phyloP scores from a whole-genome alignment of 1,284 basidiomycete genomes.

The Fomes fomentarius region DNA sequence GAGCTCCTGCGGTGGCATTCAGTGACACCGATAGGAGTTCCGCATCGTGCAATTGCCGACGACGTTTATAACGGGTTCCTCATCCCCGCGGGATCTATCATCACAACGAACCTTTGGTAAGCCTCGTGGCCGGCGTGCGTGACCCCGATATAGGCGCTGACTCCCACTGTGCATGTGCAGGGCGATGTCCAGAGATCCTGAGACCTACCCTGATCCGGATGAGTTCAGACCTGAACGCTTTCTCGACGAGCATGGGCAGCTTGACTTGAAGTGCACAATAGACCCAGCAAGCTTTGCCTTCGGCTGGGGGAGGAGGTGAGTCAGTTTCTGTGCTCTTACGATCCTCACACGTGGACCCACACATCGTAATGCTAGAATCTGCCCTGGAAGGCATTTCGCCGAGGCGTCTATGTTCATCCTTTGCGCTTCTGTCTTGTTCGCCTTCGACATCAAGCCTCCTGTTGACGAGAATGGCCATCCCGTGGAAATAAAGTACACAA shows the following conservation, averaged over 20 bases:
- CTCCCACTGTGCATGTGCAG: conserved; percentile 12
- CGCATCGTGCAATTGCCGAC: conserved; percentile 7
- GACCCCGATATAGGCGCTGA: neutral
- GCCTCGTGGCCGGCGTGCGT: neutral
- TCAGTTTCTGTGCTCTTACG: no score
- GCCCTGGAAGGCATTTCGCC: conserved; percentile 16
- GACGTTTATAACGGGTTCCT: conserved; percentile 13
- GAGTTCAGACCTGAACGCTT: conserved; percentile 25
- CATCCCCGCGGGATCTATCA: conserved; percentile 7
- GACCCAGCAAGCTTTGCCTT: conserved; percentile 9
- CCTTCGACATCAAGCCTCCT: conserved; percentile 13
- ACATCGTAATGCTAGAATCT: neutral
- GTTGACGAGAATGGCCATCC: conserved; percentile 2
- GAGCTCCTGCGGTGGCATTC: conserved; percentile 37
- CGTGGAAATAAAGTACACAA: neutral
- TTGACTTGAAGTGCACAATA: neutral
- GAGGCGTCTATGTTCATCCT: conserved; percentile 12
- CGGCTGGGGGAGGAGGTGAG: conserved; percentile 18
- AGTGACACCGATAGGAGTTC: conserved; percentile 16
- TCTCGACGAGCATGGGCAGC: conserved; percentile 16
- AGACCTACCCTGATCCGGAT: conserved; percentile 21
- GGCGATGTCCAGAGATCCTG: conserved; percentile 17
- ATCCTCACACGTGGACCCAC: neutral
- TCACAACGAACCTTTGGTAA: conserved; percentile 11
- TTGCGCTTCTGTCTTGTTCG: conserved; percentile 6